phyloP scores from a whole-genome alignment of 257 asterid genomes.

The Salvia splendens region DNA sequence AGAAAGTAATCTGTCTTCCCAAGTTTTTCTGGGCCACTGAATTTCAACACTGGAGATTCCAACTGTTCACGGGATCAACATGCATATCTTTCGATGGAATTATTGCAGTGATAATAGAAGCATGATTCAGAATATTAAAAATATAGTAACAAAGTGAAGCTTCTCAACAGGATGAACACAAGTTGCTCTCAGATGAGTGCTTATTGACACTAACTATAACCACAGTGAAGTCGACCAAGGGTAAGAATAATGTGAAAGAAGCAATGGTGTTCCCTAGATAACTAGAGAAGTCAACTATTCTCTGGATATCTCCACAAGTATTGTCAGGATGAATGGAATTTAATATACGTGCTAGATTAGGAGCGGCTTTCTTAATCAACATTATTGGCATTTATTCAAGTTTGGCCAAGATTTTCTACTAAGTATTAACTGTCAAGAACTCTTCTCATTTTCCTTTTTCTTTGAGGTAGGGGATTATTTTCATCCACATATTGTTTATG shows the following conservation, averaged over 20 bases:
- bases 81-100: constrained; percentile 44
- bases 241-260: not conserved
- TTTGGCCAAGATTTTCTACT: not conserved
- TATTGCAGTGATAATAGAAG: constrained; percentile 20
- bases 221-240: constrained; percentile 10
- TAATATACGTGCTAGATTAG: not conserved
- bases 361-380: not conserved
- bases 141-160: not conserved
- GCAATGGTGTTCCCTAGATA: not conserved
- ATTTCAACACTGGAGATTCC: constrained; percentile 98
- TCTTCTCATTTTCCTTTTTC: too few species aligned
- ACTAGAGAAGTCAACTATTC: not conserved
- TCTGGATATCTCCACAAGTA: not conserved
- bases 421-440: not conserved
- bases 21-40: constrained; percentile 84
- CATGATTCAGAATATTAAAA: not conserved
- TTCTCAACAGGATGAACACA: not conserved
- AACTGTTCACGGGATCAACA: constrained; percentile 78
- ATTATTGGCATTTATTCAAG: not conserved
- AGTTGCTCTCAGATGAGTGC: constrained; percentile 10
- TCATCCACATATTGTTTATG: too few species aligned
- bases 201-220: not conserved
- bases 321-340: not conserved
- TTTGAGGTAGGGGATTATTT: too few species aligned
- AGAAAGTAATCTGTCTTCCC: constrained; percentile 78